Evolutionary conservation across 1,284 basidiomycete genomes (phyloP), one percentile per base, ranked within the genome.

Genomic region (Taiwanofungus camphoratus): DNA sequence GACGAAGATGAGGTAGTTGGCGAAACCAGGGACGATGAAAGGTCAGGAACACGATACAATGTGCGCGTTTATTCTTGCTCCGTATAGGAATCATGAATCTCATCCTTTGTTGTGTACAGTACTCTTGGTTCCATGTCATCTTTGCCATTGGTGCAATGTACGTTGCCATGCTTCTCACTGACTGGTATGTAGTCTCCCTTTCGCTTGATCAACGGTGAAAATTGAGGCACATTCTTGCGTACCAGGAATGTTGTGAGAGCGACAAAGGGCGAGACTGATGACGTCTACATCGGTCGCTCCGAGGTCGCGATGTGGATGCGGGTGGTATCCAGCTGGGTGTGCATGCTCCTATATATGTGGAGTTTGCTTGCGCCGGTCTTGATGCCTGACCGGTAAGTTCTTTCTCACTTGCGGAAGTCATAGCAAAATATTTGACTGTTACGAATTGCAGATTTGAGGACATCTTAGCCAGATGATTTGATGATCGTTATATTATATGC

Each of bases 251-350:
- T 90, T 31, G 77, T 90, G 22, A 66, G 60, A 49, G 64, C 74
- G 29, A 59, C 64, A 36, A 24, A 21, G 7, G 46, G 41, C 9
- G 30, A 30, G 66, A 67, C 32, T 60, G 13, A 72, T 77, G 87
- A 95, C 54, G 92, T 97, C 26, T 93, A 91, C 65, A 98, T 99
- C 45, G 95, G 95, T 18, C 81, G 92, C 36, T 95, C 92, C 8
- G 89, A 93, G 59, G 87, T 90, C 4, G 92, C 95, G 3, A 99
- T 99, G 95, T 99, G 96, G 95, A 98, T 98, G 90, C 75, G 96
- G 4, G 78, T 98, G 35, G 87, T 98, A 26, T 94, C 91, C 36
- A 89, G 89, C 55, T 99, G 94, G 93, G 75, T 94, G 24, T 96
- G 92, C 65, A 87, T 94, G 67, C 58, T 82, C 32, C 69, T 97